Evolutionary conservation across 75 land plant genomes (phyloP), one percentile per base, ranked within the genome.

Genomic region (Picea glauca): DNA sequence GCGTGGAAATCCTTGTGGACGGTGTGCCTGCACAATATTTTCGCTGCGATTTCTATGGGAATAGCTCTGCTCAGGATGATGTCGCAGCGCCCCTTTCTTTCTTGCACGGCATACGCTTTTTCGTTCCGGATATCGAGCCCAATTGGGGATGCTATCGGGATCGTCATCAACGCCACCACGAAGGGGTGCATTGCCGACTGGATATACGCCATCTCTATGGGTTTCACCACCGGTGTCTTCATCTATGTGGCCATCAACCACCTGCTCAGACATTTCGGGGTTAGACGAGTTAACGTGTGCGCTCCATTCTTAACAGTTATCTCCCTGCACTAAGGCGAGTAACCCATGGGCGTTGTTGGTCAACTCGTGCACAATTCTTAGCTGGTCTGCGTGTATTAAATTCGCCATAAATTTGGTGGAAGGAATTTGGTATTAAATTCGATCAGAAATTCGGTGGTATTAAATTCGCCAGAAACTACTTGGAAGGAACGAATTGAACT

Each of bases 41-140:
- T 92, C 77, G 91, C 94, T 74, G 98, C 93, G 62, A 85, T 94
- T 58, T 93, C 91, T 13, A 90, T 94, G 93, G 98, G 98, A 13
- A 89, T 92, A 43, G 93, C 93, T 21, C 83, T 92, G 46, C 88
- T 90, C 8, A 81, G 83, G 62, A 86, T 94, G 84, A 63, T 89
- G 0, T 93, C 98, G 2, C 75, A 82, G 46, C 76, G 93, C 40
- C 93, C 91, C 32, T 70, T 92, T 2, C 58, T 89, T 15, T 62
- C 64, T 58, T 83, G 83, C 1, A 65, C 62, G 0, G 84, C 84
- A 12, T 94, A 90, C 73, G 83, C 94, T 0, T 89, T 94, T 38
- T 93, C 98, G 31, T 94, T 92, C 75, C 91, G 87, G 6, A 81
- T 94, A 38, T 94, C 94, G 0, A 89, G 89, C 58, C 91, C 98